Base-by-base conservation (phyloP, 1,139 yeast genomes). In the Blastobotrys aristatus region DNA sequence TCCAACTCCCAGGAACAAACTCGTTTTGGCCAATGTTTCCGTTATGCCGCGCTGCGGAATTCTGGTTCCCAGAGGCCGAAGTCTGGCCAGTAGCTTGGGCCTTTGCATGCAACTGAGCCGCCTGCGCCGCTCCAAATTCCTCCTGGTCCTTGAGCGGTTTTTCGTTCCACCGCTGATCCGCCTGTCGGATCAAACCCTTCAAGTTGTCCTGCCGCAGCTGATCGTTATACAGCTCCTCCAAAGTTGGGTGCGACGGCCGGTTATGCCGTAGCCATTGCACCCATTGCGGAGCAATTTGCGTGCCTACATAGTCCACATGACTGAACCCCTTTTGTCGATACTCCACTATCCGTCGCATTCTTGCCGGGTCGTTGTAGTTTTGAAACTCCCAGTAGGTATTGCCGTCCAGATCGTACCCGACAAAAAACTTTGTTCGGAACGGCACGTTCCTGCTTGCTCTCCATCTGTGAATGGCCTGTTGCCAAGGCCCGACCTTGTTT, bases 311-410 rank as follows among this genome's bases (percentile, higher is more conserved):
- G 46, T 72, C 75, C 11, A 69, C 70, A 40, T 67, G 58, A 41
- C 66, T 67, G 20, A 57, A 51, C 22, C 58, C 59, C 16, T 60
- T 57, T 2, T 55, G 59, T 8, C 63, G 55, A 47, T 70, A 69
- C 49, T 73, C 71, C 7, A 74, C 71, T 11, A 71, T 63, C 14
- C 78, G 59, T 14, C 77, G 60, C 48, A 65, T 54, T 35, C 69
- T 52, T 17, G 57, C 54, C 6, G 70, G 67, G 52, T 62, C 58
- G 53, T 64, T 64, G 46, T 54, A 56, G 51, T 68, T 80, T 53
- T 75, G 73, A 65, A 84, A 81, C 62, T 86, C 95, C 95, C 95
- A 86, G 65, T 82, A 86, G 2, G 92, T 81, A 62, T 86, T 86
- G 3, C 94, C 95, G 42, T 80, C 80, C 17, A 86, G 70, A 60